Evolutionary conservation across 495 filamentous ascomycete genomes (phyloP).

Genomic region (Aspergillus sclerotiicarbonarius): DNA sequence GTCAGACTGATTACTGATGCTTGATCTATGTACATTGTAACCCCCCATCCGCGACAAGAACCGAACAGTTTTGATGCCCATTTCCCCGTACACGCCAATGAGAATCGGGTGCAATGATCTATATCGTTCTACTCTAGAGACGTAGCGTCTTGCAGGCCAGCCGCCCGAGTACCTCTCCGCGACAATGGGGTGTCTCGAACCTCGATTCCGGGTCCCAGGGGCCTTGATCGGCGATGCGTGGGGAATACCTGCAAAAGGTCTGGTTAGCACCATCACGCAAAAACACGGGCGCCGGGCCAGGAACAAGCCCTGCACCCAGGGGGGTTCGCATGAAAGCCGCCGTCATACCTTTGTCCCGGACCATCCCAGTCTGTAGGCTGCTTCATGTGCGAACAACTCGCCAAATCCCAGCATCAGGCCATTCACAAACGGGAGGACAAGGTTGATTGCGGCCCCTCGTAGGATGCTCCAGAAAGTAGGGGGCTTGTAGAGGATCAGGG

Average conservation of each 20-base stretch:
- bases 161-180: constrained; percentile 27
- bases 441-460: constrained; percentile 89
- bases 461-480: constrained; percentile 82
- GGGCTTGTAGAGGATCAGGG: constrained; percentile 83
- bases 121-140: constrained; percentile 28
- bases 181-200: constrained; percentile 53
- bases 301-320: neutral
- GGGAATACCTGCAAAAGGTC: constrained; percentile 60
- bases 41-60: constrained; percentile 6
- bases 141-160: constrained; percentile 10
- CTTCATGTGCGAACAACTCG: constrained; percentile 93
- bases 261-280: neutral
- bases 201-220: constrained; percentile 67
- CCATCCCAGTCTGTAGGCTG: constrained; percentile 91
- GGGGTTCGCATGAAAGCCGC: neutral
- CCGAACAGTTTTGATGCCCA: neutral
- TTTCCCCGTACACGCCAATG: neutral
- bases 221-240: constrained; percentile 51
- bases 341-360: constrained; percentile 78
- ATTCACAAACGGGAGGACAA: constrained; percentile 93
- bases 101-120: constrained; percentile 5
- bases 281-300: neutral
- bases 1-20: constrained; percentile 18
- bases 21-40: constrained; percentile 37
- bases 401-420: constrained; percentile 98